phyloP scores from a whole-genome alignment of 768 basidiomycete species.

The Favolaschia claudopus region DNA sequence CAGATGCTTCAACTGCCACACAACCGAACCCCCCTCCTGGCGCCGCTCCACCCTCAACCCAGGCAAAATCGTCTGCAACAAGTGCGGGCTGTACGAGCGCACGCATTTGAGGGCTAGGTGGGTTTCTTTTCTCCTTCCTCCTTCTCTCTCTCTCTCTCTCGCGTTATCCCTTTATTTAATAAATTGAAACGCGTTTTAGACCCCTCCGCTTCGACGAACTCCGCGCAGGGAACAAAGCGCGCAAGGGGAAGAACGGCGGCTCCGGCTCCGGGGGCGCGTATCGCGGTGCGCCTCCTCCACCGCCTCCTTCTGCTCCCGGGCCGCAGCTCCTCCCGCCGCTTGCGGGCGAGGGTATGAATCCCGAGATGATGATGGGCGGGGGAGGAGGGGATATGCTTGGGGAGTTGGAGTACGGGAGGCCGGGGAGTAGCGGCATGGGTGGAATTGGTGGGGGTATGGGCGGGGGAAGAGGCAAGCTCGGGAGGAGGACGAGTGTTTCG shows the following conservation, averaged over 20 bases:
- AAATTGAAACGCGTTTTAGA: no score
- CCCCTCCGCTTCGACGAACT: slow-evolving; percentile 90
- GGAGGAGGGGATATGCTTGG: no score
- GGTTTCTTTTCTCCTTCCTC: no score
- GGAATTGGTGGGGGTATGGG: no score
- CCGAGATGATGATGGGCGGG: no score
- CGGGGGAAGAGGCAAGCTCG: slow-evolving; percentile 42
- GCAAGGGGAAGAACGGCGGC: slow-evolving; percentile 57
- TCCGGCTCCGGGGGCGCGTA: slow-evolving; percentile 46
- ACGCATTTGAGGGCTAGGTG: slow-evolving; percentile 83
- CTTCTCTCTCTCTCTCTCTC: no score
- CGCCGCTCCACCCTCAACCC: slow-evolving; percentile 87
- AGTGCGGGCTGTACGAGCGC: slow-evolving; percentile 91
- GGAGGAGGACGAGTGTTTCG: slow-evolving; percentile 70
- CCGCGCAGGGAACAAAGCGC: slow-evolving; percentile 84
- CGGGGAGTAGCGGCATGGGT: no score
- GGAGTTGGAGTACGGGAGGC: no score
- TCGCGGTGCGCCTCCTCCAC: slow-evolving; percentile 22
- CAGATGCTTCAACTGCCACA: slow-evolving; percentile 91
- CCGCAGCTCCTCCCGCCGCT: no score
- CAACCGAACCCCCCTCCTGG: slow-evolving; percentile 90
- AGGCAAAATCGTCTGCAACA: slow-evolving; percentile 94
- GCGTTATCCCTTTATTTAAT: no score
- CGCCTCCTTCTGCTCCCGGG: not conserved
- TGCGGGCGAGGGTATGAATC: no score